Evolutionary conservation across 768 basidiomycete genomes (phyloP).

Genomic region (Chiua virens): DNA sequence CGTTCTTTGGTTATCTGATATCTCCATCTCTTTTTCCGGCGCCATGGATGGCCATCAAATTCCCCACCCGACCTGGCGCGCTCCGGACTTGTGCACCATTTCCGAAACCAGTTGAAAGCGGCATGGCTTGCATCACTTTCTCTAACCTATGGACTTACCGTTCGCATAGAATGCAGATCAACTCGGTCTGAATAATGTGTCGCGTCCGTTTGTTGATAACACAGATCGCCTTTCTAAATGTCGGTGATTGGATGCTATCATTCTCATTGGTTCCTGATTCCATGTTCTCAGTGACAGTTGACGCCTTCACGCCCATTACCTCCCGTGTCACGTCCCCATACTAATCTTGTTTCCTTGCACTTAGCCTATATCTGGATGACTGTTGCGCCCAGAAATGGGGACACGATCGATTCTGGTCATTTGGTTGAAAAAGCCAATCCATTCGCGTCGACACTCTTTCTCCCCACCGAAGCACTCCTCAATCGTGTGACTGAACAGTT

Average conservation of each 20-base stretch:
- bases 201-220: constrained; percentile 49
- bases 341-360: constrained; percentile 37
- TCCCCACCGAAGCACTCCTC: constrained; percentile 54
- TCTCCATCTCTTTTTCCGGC: constrained; percentile 57
- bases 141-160: constrained; percentile 7
- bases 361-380: constrained; percentile 43
- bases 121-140: constrained; percentile 32
- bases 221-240: constrained; percentile 42
- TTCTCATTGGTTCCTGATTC: constrained; percentile 6
- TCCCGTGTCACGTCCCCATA: constrained; percentile 24
- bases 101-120: constrained; percentile 50
- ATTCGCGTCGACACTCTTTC: constrained; percentile 53
- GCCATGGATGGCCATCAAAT: constrained; percentile 45
- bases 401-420: constrained; percentile 18
- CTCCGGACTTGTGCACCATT: constrained; percentile 52
- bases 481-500: constrained; percentile 55
- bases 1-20: constrained; percentile 47
- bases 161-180: constrained; percentile 53
- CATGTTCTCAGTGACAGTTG: constrained; percentile 37
- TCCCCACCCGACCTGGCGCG: constrained; percentile 38
- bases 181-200: constrained; percentile 59
- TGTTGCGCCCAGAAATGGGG: neutral
- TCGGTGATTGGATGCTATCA: constrained; percentile 23
- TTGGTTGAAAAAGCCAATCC: constrained; percentile 41
- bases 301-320: constrained; percentile 39